Conservation (phyloP, 371 early-diverging fungal species). For the Smittium culicis region DNA sequence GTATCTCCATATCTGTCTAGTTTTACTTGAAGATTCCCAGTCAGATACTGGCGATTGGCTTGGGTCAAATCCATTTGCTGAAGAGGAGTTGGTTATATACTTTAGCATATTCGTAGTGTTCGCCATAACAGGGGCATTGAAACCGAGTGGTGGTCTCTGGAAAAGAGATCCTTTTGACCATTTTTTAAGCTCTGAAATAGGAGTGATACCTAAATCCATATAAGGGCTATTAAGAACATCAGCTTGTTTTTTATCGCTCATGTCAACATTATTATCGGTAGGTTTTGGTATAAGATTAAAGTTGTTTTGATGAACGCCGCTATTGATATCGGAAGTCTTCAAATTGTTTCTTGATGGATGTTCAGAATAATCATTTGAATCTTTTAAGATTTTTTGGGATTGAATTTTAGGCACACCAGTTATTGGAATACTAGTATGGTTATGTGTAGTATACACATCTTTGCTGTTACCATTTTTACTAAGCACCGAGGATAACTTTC, state of each 20-base stretch:
- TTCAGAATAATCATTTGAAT: no score
- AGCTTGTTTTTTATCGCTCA: not conserved
- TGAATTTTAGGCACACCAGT: no score
- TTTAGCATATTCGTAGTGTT: not conserved
- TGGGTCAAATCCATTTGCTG: not conserved
- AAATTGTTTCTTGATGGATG: not conserved
- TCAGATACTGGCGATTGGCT: not conserved
- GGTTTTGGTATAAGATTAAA: no score
- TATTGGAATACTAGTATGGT: not conserved
- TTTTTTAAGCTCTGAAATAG: slow-evolving; percentile 4
- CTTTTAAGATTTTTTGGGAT: not conserved
- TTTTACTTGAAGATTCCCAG: slow-evolving; percentile 5
- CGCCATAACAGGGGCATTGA: not conserved
- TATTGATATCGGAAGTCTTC: not conserved
- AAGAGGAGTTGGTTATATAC: not conserved
- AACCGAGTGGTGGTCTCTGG: slow-evolving; percentile 8
- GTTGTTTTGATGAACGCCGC: not conserved
- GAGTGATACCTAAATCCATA: not conserved
- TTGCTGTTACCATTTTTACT: not conserved
- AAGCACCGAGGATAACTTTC: not conserved
- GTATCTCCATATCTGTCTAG: not conserved
- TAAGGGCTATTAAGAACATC: not conserved
- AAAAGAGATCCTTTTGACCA: slow-evolving; percentile 1
- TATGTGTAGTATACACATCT: not conserved
- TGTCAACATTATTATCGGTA: not conserved